Base-by-base conservation (phyloP, 2,329 filamentous ascomycete genomes). In the Cladobotryum mycophilum region DNA sequence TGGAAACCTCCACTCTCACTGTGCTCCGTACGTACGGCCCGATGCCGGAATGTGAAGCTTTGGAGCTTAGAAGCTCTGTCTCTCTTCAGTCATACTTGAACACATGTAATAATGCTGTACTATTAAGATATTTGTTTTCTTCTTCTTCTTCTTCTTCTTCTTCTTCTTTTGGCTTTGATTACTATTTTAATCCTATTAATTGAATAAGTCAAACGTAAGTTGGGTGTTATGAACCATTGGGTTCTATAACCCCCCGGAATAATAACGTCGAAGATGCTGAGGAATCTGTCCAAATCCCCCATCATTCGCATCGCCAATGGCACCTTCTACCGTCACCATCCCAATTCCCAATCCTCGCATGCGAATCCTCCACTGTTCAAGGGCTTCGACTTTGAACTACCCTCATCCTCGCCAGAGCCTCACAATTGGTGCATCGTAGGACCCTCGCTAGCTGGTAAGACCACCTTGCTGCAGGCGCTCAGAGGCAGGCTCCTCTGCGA, bases 351-450 rank as follows among this genome's bases (percentile, higher is more conserved):
- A 15, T 64, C 72, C 37, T 64, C 69, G 36, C 68, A 75, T 53
- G 69, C 75, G 15, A 92, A 93, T 63, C 84, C 83, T 18, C 75
- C 88, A 5, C 72, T 96, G 4, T 96, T 95, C 64, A 75, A 78
- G 4, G 73, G 82, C 48, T 66, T 96, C 58, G 81, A 68, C 49
- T 88, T 96, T 63, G 76, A 78, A 37, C 70, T 97, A 1, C 80
- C 85, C 0, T 82, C 84, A 5, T 67, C 72, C 37, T 64, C 76
- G 5, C 58, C 69, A 0, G 64, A 64, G 4, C 66, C 70, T 13
- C 78, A 86, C 58, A 81, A 89, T 64, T 97, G 91, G 91, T 87
- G 88, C 37, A 75, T 99, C 37, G 76, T 97, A 22, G 90, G 89
- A 0, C 83, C 89, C 0, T 90, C 87, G 0, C 80, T 86, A 1